phyloP scores from a whole-genome alignment of 1,139 yeast genomes.

The Suhomyces chickasaworum region DNA sequence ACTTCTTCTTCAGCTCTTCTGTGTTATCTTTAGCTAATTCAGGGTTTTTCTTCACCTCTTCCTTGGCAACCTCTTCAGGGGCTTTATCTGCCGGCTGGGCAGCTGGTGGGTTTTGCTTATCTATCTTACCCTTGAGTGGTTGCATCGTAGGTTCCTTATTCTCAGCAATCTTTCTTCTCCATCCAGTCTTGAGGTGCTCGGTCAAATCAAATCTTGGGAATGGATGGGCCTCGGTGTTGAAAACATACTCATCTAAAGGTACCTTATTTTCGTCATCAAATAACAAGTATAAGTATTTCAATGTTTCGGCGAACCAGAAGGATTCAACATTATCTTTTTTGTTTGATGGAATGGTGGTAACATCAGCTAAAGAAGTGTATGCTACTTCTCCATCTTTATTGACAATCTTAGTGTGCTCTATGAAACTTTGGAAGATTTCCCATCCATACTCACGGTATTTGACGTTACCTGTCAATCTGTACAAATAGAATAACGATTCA shows the following conservation, averaged over 20 bases:
- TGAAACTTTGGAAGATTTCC: conserved; percentile 75
- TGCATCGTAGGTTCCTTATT: conserved; percentile 23
- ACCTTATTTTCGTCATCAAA: conserved; percentile 65
- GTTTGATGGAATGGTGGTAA: conserved; percentile 53
- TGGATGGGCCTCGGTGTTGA: conserved; percentile 94
- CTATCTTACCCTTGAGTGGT: conserved; percentile 23
- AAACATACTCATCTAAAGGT: conserved; percentile 69
- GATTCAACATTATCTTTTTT: conserved; percentile 81
- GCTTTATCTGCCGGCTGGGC: conserved; percentile 51
- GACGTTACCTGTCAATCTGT: conserved; percentile 77
- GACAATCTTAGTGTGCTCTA: conserved; percentile 56
- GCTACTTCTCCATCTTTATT: conserved; percentile 56
- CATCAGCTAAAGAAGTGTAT: conserved; percentile 70
- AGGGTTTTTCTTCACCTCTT: conserved; percentile 41
- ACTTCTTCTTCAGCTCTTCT: conserved; percentile 28
- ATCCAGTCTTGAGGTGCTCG: conserved; percentile 63
- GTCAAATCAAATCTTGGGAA: conserved; percentile 69
- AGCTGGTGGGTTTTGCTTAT: conserved; percentile 39
- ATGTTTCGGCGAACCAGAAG: conserved; percentile 93
- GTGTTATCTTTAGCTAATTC: conserved; percentile 26
- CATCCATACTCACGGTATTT: conserved; percentile 91
- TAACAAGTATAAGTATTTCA: conserved; percentile 81
- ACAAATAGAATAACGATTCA: conserved; percentile 80
- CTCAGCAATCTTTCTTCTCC: conserved; percentile 44
- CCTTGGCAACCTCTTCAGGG: conserved; percentile 38